Base-by-base conservation (phyloP, 164 flowering plant species). In the Dillenia suffruticosa region DNA sequence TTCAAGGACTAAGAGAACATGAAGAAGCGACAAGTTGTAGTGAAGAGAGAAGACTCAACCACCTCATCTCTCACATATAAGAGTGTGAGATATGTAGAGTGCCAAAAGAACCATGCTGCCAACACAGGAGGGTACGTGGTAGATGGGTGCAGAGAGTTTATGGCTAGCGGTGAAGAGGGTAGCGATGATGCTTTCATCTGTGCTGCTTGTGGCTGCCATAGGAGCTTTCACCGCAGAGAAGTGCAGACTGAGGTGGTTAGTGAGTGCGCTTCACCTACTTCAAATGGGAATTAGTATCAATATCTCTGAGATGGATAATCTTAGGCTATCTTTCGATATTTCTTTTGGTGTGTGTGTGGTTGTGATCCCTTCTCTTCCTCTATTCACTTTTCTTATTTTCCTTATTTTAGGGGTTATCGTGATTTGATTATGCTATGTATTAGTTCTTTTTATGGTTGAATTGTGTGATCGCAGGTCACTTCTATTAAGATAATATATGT, bases 91-190 rank as follows among this genome's bases (percentile, higher is more conserved):
- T 90, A 90, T 57, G 85, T 72, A 10, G 95, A 88, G 84, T 90
- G 97, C 73, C 89, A 80, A 61, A 86, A 78, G 81, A 90, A 90
- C 59, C 92, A 90, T 47, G 97, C 97, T 0, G 97, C 92, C 1
- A 66, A 68, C 11, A 75, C 85, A 1, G 97, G 97, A 56, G 91
- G 92, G 5, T 79, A 78, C 68, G 95, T 89, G 0, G 79, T 90
- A 0, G 97, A 90, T 61, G 97, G 97, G 1, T 90, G 97, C 80
- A 57, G 92, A 40, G 97, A 90, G 64, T 90, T 88, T 81, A 81
- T 88, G 91, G 88, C 90, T 0, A 69, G 80, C 12, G 90, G 83
- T 5, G 87, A 73, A 52, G 92, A 86, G 9, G 87, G 84, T 0
- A 74, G 83, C 3, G 57, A 24, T 12, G 81, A 48, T 14, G 83